phyloP scores from a whole-genome alignment of 306 rosid genomes.

The Casuarina cunninghamiana region DNA sequence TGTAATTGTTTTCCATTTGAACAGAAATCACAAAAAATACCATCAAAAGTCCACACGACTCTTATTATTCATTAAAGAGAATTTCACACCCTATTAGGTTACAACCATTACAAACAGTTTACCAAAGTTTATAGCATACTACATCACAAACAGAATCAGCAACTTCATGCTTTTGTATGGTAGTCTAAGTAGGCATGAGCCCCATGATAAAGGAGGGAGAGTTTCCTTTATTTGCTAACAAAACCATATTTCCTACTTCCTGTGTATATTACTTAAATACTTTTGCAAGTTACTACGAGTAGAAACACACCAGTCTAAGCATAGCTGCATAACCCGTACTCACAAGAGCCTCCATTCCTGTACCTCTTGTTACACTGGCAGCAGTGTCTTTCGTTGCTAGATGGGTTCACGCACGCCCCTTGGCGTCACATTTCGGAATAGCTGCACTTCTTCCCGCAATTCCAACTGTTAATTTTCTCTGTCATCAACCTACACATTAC shows the following conservation, averaged over 20 bases:
- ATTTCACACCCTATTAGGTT: neutral
- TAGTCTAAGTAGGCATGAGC: too few relatives aligned
- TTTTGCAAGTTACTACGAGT: neutral
- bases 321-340: slow-evolving; percentile 64
- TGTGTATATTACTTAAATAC: neutral
- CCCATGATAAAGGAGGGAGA: too few relatives aligned
- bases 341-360: slow-evolving; percentile 33
- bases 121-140: too few relatives aligned
- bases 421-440: slow-evolving; percentile 49
- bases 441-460: slow-evolving; percentile 62
- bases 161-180: too few relatives aligned
- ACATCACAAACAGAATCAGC: too few relatives aligned
- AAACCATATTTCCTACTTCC: too few relatives aligned
- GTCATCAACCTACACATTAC: slow-evolving; percentile 41
- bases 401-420: slow-evolving; percentile 58
- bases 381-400: neutral
- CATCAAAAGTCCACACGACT: too few relatives aligned
- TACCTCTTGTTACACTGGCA: slow-evolving; percentile 41
- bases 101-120: neutral
- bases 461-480: slow-evolving; percentile 50
- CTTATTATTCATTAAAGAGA: neutral
- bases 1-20: too few relatives aligned
- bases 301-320: slow-evolving; percentile 23
- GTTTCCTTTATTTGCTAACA: too few relatives aligned
- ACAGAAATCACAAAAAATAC: too few relatives aligned